These are phyloP conservation scores for Phytophthora citricola DNA, from an alignment of 352 stramenopile genomes.

Conservation along the genomic window DNA sequence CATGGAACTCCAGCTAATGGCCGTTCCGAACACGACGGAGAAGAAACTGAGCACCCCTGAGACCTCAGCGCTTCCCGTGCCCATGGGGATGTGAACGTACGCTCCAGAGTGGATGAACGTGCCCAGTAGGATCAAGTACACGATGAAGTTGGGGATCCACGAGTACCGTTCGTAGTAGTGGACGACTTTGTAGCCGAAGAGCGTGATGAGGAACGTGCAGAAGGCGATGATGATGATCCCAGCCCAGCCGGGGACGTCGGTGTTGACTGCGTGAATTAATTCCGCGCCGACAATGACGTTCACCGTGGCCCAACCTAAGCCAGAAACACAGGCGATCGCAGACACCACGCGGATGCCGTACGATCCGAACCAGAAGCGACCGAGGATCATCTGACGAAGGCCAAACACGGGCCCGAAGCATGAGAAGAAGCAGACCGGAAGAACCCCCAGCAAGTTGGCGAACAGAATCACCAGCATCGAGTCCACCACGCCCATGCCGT, in stretches of 20 bases:
- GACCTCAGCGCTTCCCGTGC: constrained; percentile 40
- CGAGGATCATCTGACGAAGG: constrained; percentile 30
- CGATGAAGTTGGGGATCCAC: constrained; percentile 52
- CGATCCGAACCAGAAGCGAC: constrained; percentile 30
- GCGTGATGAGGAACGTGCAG: constrained; percentile 49
- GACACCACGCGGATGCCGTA: constrained; percentile 30
- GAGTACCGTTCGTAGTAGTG: constrained; percentile 57
- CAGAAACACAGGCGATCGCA: constrained; percentile 32
- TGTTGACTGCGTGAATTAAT: constrained; percentile 47
- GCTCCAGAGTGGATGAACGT: constrained; percentile 45
- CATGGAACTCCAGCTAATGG: constrained; percentile 45
- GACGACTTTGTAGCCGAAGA: constrained; percentile 56
- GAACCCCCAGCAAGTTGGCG: constrained; percentile 24
- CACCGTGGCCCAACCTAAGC: constrained; percentile 48
- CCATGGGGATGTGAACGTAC: constrained; percentile 53
- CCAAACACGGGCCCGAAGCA: constrained; percentile 27
- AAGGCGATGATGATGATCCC: constrained; percentile 53
- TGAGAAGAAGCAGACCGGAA: constrained; percentile 25
- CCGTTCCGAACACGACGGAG: constrained; percentile 43
- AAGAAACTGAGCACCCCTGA: constrained; percentile 46
- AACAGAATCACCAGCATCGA: constrained; percentile 35
- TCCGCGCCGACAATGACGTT: constrained; percentile 54
- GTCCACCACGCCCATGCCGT: constrained; percentile 26
- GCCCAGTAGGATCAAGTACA: constrained; percentile 47
- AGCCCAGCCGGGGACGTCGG: constrained; percentile 42